Evolutionary conservation across 2,329 filamentous ascomycete genomes (phyloP), one percentile per base, ranked within the genome.

Genomic region (Cyanodermella asteris): DNA sequence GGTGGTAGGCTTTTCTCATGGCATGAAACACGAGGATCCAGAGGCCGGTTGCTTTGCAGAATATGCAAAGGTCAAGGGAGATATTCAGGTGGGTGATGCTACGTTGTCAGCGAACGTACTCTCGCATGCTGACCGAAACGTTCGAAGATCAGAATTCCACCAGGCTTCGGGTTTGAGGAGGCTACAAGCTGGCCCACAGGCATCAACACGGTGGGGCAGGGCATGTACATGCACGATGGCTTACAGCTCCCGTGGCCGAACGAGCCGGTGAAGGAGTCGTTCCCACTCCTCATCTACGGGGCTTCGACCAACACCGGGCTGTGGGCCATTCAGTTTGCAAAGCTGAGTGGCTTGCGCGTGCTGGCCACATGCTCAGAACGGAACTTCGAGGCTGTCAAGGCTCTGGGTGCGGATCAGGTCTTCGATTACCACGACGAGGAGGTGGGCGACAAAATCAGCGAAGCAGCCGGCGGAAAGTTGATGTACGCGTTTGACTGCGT

Each of bases 41-140:
- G 50, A 59, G 21, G 51, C 59, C 31, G 64, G 63, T 7, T 46
- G 52, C 3, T 68, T 67, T 36, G 59, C 55, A 7, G 53, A 66
- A 28, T 58, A 61, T 34, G 47, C 58, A 24, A 47, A 57, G 6
- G 57, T 46, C 10, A 64, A 62, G 35, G 58, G 46, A 2, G 56
- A 57, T 26, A 28, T 62, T 2, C 45, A 52, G 27, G n/a, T n/a
- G n/a, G n/a, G n/a, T n/a, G n/a, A n/a, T n/a, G n/a, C n/a, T n/a
- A n/a, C n/a, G n/a, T n/a, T n/a, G n/a, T n/a, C n/a, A n/a, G n/a
- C n/a, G n/a, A n/a, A n/a, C n/a, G n/a, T n/a, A n/a, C n/a, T n/a
- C n/a, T n/a, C n/a, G n/a, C n/a, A n/a, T n/a, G n/a, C n/a, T n/a
- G n/a, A n/a, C n/a, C n/a, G n/a, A n/a, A n/a, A n/a, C n/a, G n/a